A percentile compares a stretch with the other conserved stretches of the same genome.
phyloP scores from a whole-genome alignment of 2,329 filamentous ascomycete genomes.

The Aspergillus ruber region DNA sequence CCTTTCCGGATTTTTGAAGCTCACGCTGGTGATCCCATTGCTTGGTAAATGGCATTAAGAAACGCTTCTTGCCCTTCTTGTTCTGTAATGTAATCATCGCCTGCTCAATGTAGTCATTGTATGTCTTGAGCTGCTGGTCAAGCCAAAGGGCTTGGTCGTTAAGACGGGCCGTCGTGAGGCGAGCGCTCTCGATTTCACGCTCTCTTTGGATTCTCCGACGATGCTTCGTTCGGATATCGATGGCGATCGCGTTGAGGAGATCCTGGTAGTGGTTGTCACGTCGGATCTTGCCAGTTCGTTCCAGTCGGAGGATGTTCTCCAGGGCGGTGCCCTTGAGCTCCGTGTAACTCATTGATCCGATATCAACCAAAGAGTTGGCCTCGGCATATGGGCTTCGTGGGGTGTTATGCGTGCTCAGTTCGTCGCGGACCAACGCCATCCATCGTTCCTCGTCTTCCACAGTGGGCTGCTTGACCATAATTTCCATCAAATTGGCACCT shows the following conservation, averaged over 20 bases:
- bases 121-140: conserved; percentile 91
- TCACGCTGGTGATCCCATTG: conserved; percentile 98
- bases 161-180: conserved; percentile 42
- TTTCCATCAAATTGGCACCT: conserved; percentile 85
- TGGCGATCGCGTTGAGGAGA: conserved; percentile 91
- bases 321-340: conserved; percentile 89
- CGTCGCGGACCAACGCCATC: conserved; percentile 72
- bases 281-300: conserved; percentile 79
- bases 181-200: conserved; percentile 68
- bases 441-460: conserved; percentile 86
- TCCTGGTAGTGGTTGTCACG: conserved; percentile 91
- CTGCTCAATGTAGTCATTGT: conserved; percentile 99
- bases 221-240: conserved; percentile 96
- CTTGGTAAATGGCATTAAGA: conserved; percentile 92
- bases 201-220: conserved; percentile 84
- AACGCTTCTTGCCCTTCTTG: conserved; percentile 91
- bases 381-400: conserved; percentile 85
- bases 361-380: conserved; percentile 73
- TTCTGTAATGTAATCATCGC: conserved; percentile 95
- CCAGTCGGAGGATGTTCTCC: conserved; percentile 86
- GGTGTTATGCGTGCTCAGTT: conserved; percentile 62
- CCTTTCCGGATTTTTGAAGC: conserved; percentile 81
- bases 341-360: conserved; percentile 81
- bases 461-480: conserved; percentile 82
- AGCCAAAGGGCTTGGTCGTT: conserved; percentile 72